These are phyloP conservation scores for Aegilops speltoides DNA, from an alignment of 176 grass and related monocot genomes.

Conservation along the genomic window DNA sequence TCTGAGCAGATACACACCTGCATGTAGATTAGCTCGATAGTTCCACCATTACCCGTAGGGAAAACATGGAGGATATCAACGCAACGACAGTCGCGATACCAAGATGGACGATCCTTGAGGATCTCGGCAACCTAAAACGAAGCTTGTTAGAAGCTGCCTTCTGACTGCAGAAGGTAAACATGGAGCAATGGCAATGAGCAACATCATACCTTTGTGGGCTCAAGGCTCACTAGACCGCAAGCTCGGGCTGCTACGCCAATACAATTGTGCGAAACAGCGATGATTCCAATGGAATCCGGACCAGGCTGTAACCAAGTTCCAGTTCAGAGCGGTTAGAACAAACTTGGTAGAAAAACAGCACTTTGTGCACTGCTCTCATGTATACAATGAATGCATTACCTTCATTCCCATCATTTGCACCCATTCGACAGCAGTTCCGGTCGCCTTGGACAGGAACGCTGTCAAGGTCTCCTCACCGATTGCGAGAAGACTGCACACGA, in stretches of 20 bases:
- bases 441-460: conserved; percentile 99
- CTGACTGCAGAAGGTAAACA: neutral
- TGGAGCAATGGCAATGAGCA: neutral
- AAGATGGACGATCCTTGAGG: conserved; percentile 89
- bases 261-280: conserved; percentile 99
- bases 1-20: conserved; percentile 53
- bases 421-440: conserved; percentile 96
- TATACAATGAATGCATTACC: conserved; percentile 37
- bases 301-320: conserved; percentile 62
- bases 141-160: neutral
- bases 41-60: conserved; percentile 95
- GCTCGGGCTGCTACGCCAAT: conserved; percentile 97
- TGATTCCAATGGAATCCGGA: conserved; percentile 99
- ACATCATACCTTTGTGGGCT: conserved; percentile 87
- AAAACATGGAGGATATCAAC: conserved; percentile 79
- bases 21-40: conserved; percentile 98
- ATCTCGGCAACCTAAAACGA: conserved; percentile 89
- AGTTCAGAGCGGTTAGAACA: neutral
- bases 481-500: conserved; percentile 67
- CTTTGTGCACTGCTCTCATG: neutral
- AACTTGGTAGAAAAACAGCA: neutral
- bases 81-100: conserved; percentile 89
- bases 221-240: conserved; percentile 98
- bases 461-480: conserved; percentile 98
- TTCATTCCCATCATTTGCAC: conserved; percentile 99